Evolutionary conservation across 208 protist genomes (phyloP).

Genomic region (Kentomonas sorsogonicus): DNA sequence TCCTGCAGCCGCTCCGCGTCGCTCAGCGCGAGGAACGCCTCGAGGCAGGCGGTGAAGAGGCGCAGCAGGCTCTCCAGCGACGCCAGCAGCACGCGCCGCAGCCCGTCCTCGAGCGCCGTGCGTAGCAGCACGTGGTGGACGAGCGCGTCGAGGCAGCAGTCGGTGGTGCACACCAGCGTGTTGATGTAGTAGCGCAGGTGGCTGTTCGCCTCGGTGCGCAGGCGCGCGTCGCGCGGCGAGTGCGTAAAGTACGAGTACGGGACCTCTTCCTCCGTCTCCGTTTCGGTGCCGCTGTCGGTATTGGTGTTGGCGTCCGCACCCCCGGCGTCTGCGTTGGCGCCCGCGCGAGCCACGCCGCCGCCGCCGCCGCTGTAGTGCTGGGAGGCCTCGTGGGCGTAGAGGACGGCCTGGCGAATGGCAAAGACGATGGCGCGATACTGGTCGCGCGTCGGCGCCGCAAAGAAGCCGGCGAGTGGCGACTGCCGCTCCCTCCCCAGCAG

Average conservation of each 20-base stretch:
- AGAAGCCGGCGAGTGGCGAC: conserved; percentile 30
- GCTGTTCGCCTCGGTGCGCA: conserved; percentile 8
- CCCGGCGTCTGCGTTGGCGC: background rate
- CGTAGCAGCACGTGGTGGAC: conserved; percentile 31
- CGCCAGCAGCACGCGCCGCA: conserved; percentile 33
- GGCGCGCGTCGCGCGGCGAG: background rate
- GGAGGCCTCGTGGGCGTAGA: conserved; percentile 47
- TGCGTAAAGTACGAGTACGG: background rate
- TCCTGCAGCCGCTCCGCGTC: conserved; percentile 13
- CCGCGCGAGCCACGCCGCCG: background rate
- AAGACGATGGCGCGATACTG: conserved; percentile 57
- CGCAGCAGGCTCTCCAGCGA: conserved; percentile 28
- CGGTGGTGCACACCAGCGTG: conserved; percentile 30
- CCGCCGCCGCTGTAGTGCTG: conserved; percentile 16
- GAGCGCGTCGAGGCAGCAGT: conserved; percentile 34
- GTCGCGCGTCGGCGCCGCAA: conserved; percentile 38
- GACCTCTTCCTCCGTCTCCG: too few species aligned
- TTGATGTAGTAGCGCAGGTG: conserved; percentile 22
- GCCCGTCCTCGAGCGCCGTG: conserved; percentile 44
- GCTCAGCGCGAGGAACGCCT: conserved; percentile 21
- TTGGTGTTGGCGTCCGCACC: background rate
- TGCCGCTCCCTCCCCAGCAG: conserved; percentile 55
- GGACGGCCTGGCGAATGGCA: conserved; percentile 61
- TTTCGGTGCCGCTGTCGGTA: background rate
- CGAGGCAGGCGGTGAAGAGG: conserved; percentile 25